These are phyloP conservation scores for Knoxdaviesia proteae DNA, from an alignment of 2,329 filamentous ascomycete genomes.

Conservation along the genomic window DNA sequence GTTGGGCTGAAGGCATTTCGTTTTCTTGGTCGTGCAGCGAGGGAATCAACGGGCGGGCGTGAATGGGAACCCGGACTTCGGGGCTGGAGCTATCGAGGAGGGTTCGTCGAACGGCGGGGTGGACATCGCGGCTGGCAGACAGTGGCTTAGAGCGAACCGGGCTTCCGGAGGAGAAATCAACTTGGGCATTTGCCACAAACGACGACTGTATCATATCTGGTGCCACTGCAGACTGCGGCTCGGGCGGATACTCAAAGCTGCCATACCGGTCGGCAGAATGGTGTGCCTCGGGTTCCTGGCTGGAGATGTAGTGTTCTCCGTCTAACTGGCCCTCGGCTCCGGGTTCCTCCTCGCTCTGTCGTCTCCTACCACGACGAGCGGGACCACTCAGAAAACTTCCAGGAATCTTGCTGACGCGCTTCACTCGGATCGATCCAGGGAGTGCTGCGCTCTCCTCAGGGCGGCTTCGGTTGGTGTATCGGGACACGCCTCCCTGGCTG, in stretches of 20 bases:
- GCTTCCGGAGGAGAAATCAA: conserved; percentile 36
- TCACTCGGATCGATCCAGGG: conserved; percentile 58
- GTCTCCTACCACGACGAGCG: conserved; percentile 50
- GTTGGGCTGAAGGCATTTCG: conserved; percentile 42
- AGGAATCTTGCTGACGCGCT: conserved; percentile 52
- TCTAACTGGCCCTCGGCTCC: conserved; percentile 17
- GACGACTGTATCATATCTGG: conserved; percentile 11
- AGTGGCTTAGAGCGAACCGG: conserved; percentile 24
- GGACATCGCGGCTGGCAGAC: too few relatives aligned
- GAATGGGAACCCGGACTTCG: too few relatives aligned
- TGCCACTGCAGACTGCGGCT: too few relatives aligned
- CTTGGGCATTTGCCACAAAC: conserved; percentile 12
- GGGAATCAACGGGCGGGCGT: conserved; percentile 18
- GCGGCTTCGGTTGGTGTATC: conserved; percentile 26
- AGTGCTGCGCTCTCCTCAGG: conserved; percentile 42
- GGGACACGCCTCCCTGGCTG: conserved; percentile 29
- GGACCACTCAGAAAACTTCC: conserved; percentile 66
- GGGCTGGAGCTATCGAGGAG: too few relatives aligned
- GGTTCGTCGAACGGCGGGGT: too few relatives aligned
- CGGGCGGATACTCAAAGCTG: too few relatives aligned
- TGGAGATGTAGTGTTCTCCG: conserved; percentile 17
- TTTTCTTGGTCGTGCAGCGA: conserved; percentile 68
- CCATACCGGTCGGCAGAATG: too few relatives aligned
- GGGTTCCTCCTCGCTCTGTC: conserved; percentile 43
- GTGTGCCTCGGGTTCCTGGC: conserved; percentile 18